These are phyloP conservation scores for Excoecaria agallocha DNA, from an alignment of 345 rosid genomes.

Conservation along the genomic window DNA sequence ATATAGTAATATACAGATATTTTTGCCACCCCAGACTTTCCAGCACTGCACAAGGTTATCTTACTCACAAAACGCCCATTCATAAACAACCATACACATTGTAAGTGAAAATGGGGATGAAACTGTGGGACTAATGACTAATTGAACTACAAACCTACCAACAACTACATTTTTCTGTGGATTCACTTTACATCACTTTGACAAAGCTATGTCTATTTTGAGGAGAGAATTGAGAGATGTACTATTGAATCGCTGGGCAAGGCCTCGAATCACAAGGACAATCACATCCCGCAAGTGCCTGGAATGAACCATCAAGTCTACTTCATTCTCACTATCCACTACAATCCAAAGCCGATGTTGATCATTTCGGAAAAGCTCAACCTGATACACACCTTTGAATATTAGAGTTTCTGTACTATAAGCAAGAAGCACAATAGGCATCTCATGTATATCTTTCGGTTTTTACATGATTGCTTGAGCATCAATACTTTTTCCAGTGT, in stretches of 20 bases:
- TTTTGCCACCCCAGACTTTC: background rate
- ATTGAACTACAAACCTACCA: slow-evolving; percentile 6
- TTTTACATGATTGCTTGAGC: background rate
- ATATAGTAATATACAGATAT: slow-evolving; percentile 7
- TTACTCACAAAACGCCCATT: background rate
- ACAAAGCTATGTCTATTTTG: slow-evolving; percentile 48
- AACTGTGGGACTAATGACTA: background rate
- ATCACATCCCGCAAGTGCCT: slow-evolving; percentile 71
- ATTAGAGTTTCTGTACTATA: background rate
- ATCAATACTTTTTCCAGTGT: background rate
- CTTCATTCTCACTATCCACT: slow-evolving; percentile 82
- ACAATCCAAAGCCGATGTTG: slow-evolving; percentile 81
- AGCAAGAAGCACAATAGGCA: background rate
- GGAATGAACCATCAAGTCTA: slow-evolving; percentile 76
- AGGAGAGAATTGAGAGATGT: slow-evolving; percentile 94
- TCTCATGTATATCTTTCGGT: background rate
- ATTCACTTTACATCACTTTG: slow-evolving; percentile 10
- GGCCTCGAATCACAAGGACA: slow-evolving; percentile 81
- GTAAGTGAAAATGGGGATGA: background rate
- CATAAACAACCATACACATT: slow-evolving; percentile 4
- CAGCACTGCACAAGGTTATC: slow-evolving; percentile 11
- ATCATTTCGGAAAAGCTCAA: slow-evolving; percentile 75
- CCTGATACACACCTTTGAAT: slow-evolving; percentile 40
- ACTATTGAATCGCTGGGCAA: slow-evolving; percentile 93
- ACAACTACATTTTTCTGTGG: background rate